Percentiles rank a stretch among this genome's conserved stretches.
Conservation (phyloP, 208 protist genomes). For the Leishmania braziliensis region DNA sequence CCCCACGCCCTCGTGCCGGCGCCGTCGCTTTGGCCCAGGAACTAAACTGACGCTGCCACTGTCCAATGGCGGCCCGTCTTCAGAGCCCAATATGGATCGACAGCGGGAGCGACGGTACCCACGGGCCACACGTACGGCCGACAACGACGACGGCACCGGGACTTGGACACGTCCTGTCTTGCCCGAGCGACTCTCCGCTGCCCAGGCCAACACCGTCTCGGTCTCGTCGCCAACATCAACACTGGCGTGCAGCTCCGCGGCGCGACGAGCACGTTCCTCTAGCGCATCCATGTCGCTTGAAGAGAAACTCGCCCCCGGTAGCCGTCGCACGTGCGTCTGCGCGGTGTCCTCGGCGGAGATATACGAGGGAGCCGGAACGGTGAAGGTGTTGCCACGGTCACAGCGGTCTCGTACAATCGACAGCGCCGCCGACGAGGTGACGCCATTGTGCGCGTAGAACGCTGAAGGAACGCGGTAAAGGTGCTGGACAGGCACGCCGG, state of each 20-base stretch:
- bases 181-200: neutral
- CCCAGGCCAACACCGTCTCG: neutral
- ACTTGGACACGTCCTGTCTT: neutral
- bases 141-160: neutral
- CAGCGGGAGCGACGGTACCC: slow-evolving; percentile 10
- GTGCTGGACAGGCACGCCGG: slow-evolving; percentile 15
- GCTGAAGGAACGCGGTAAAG: slow-evolving; percentile 15
- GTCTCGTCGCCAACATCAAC: neutral
- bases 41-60: neutral
- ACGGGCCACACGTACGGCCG: slow-evolving; percentile 15
- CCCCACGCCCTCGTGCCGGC: neutral
- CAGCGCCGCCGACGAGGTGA: neutral
- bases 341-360: neutral
- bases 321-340: neutral
- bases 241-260: slow-evolving; percentile 23
- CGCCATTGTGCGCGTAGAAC: slow-evolving; percentile 5
- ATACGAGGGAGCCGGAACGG: neutral
- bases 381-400: neutral
- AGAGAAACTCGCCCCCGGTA: neutral
- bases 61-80: neutral
- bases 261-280: slow-evolving; percentile 24
- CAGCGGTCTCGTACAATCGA: neutral
- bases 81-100: neutral
- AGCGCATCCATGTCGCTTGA: slow-evolving; percentile 1
- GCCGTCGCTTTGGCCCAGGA: slow-evolving; percentile 13